Evolutionary conservation across 352 stramenopile species (phyloP).

Genomic region (Phytophthora ohioensis): DNA sequence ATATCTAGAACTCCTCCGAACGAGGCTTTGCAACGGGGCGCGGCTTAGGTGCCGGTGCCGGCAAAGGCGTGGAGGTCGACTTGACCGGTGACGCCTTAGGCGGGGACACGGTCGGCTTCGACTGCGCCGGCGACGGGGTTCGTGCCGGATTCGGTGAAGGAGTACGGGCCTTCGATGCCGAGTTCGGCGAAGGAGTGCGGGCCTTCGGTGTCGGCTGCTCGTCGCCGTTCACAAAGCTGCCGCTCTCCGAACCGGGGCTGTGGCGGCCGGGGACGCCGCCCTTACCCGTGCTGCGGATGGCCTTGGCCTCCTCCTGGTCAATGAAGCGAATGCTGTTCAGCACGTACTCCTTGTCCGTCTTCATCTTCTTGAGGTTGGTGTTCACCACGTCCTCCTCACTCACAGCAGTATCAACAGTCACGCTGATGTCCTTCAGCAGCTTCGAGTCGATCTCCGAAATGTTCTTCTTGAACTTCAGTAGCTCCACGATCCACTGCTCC

Average conservation of each 20-base stretch:
- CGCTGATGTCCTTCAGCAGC: slow-evolving; percentile 70
- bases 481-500: slow-evolving; percentile 89
- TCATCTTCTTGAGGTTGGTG: slow-evolving; percentile 84
- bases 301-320: slow-evolving; percentile 90
- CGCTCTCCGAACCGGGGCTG: slow-evolving; percentile 65
- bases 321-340: slow-evolving; percentile 92
- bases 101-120: slow-evolving; percentile 26
- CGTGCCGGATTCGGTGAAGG: slow-evolving; percentile 32
- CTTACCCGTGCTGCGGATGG: slow-evolving; percentile 85
- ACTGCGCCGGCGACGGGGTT: slow-evolving; percentile 33
- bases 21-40: slow-evolving; percentile 37
- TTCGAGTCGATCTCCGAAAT: slow-evolving; percentile 83
- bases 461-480: slow-evolving; percentile 89
- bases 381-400: slow-evolving; percentile 77
- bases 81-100: slow-evolving; percentile 21
- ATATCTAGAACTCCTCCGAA: slow-evolving; percentile 59
- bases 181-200: slow-evolving; percentile 32
- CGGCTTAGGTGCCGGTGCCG: slow-evolving; percentile 32
- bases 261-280: slow-evolving; percentile 52
- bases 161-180: slow-evolving; percentile 26
- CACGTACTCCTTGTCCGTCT: slow-evolving; percentile 90
- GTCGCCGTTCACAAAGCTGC: slow-evolving; percentile 55
- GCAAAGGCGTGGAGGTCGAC: slow-evolving; percentile 32
- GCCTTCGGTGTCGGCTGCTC: slow-evolving; percentile 47
- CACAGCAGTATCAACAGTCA: slow-evolving; percentile 56